These are phyloP conservation scores for Aspergillus candidus DNA, from an alignment of 2,329 filamentous ascomycete genomes.

Conservation along the genomic window DNA sequence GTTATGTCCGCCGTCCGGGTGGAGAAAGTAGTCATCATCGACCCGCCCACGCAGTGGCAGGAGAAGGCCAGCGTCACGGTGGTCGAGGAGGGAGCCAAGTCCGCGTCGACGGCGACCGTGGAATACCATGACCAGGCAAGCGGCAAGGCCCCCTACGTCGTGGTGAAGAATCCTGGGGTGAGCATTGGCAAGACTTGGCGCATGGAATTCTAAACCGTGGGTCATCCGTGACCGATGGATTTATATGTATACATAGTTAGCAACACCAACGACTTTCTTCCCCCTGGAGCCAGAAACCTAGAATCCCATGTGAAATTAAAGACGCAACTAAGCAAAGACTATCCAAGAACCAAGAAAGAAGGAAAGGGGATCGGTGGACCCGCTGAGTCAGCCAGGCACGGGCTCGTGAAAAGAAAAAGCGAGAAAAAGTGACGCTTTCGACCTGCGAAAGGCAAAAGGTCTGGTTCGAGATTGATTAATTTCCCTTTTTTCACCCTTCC, in stretches of 20 bases:
- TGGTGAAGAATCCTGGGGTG: conserved; percentile 59
- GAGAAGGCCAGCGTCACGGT: conserved; percentile 52
- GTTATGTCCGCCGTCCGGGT: conserved; percentile 70
- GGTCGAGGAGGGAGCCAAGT: conserved; percentile 41
- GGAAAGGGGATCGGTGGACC: too few species aligned
- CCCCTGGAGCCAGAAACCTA: too few species aligned
- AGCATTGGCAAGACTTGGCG: conserved; percentile 60
- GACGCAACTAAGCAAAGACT: too few species aligned
- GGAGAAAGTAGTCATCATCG: conserved; percentile 78
- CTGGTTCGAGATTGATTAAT: too few species aligned
- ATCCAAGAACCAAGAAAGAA: too few species aligned
- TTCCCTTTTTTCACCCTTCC: too few species aligned
- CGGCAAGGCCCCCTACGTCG: conserved; percentile 56
- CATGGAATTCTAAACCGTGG: conserved; percentile 45
- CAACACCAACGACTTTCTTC: background rate
- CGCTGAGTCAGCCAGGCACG: background rate
- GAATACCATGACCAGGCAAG: conserved; percentile 49
- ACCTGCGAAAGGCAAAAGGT: background rate
- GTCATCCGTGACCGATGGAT: too few species aligned
- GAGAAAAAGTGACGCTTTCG: conserved; percentile 5
- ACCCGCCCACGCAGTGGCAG: conserved; percentile 68
- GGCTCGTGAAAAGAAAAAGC: background rate
- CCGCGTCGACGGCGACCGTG: conserved; percentile 48
- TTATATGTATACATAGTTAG: conserved; percentile 1
- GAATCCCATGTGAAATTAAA: too few species aligned